Conservation (phyloP, 225 moss, liverwort and hornwort species). For the Climacium dendroides region DNA sequence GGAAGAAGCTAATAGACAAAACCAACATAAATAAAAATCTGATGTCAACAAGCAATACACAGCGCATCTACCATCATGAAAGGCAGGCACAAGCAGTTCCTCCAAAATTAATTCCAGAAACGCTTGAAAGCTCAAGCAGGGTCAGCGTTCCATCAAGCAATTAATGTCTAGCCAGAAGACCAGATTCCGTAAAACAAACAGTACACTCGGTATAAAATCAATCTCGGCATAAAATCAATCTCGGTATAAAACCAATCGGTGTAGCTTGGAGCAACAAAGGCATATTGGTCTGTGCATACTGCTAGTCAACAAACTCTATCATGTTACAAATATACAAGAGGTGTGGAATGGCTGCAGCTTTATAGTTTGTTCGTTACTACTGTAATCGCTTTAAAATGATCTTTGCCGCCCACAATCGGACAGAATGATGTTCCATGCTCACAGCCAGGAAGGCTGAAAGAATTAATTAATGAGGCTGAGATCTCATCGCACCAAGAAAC, state of each 20-base stretch:
- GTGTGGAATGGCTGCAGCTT: not conserved
- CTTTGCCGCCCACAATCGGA: not conserved
- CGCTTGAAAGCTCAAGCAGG: not conserved
- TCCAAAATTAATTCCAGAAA: not conserved
- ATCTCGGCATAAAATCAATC: not conserved
- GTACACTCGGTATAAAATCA: not conserved
- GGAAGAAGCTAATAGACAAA: not conserved
- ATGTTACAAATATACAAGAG: not conserved
- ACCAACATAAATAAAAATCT: not conserved
- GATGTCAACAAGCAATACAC: not conserved
- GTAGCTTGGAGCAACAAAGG: not conserved
- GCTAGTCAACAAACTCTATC: not conserved
- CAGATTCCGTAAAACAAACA: not conserved
- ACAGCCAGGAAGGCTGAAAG: not conserved
- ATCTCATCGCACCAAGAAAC: not conserved
- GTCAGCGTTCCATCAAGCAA: not conserved
- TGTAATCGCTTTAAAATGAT: not conserved
- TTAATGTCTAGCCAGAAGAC: not conserved
- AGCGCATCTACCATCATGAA: not conserved
- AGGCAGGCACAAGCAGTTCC: not conserved
- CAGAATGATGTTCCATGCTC: not conserved
- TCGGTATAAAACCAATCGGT: not conserved
- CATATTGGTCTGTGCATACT: not conserved
- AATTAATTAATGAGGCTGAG: not conserved
- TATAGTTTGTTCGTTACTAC: not conserved